phyloP scores from a whole-genome alignment of 371 early-diverging fungal species.

The Blastocladiella emersonii region DNA sequence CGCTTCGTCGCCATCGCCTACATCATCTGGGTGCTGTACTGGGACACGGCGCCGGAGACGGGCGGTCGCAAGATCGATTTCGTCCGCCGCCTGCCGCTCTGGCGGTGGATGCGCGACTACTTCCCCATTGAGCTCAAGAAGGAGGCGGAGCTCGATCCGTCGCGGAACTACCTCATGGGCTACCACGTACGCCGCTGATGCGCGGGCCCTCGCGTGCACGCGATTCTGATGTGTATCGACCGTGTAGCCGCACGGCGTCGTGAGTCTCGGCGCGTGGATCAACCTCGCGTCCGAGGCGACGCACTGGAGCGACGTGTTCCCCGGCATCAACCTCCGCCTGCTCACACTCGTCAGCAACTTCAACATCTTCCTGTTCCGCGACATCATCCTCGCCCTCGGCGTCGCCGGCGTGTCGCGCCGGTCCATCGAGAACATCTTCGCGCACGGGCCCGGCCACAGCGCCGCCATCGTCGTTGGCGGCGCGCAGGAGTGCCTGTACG shows the following conservation, averaged over 20 bases:
- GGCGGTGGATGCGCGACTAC: constrained; percentile 27
- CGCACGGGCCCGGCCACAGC: constrained; percentile 56
- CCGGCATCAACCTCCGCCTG: constrained; percentile 43
- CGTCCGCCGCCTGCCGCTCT: neutral
- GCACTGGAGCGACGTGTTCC: constrained; percentile 43
- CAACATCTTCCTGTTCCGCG: constrained; percentile 56
- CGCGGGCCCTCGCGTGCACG: no score
- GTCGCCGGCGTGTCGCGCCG: constrained; percentile 53
- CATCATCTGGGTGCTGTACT: constrained; percentile 35
- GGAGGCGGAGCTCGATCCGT: constrained; percentile 32
- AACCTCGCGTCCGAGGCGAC: constrained; percentile 65
- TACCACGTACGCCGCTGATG: neutral
- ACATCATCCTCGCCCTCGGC: constrained; percentile 52
- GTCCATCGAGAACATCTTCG: constrained; percentile 57
- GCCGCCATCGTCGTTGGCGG: constrained; percentile 65
- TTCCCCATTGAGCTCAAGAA: constrained; percentile 61
- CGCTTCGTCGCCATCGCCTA: constrained; percentile 57
- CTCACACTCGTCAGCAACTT: constrained; percentile 49
- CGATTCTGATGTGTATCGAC: no score
- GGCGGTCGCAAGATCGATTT: neutral
- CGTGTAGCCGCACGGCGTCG: constrained; percentile 27
- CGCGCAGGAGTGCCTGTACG: constrained; percentile 55
- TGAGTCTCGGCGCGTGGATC: constrained; percentile 64
- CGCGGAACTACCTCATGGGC: constrained; percentile 42
- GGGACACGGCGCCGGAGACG: constrained; percentile 31